Percentiles rank a stretch among this genome's conserved stretches.
Evolutionary conservation across 1,284 basidiomycete species (phyloP).

Genomic region (Ceratobasidium theobromae): DNA sequence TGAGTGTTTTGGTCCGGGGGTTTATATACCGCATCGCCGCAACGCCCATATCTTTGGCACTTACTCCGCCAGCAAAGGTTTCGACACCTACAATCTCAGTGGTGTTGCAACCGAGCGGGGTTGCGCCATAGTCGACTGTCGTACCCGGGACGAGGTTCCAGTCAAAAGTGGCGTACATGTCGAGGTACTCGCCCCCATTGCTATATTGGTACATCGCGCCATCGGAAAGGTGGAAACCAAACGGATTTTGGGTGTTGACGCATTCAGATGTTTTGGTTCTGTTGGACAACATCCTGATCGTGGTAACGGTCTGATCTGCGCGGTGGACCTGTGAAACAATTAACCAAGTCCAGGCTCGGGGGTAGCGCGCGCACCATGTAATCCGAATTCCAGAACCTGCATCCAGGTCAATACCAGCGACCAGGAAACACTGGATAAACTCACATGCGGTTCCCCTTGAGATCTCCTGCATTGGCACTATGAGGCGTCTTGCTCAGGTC

Average conservation of each 20-base stretch:
- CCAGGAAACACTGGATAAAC: too few species aligned
- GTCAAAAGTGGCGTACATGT: constrained; percentile 68
- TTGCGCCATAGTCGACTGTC: constrained; percentile 60
- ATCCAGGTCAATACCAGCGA: too few species aligned
- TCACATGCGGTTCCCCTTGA: constrained; percentile 58
- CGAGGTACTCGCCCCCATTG: constrained; percentile 64
- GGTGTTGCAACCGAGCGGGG: constrained; percentile 50
- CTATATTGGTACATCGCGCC: constrained; percentile 64
- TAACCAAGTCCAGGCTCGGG: not conserved
- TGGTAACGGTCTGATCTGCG: constrained; percentile 57
- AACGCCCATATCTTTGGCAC: constrained; percentile 28
- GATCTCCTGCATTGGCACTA: constrained; percentile 56
- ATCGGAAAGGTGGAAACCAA: constrained; percentile 68
- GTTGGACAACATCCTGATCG: constrained; percentile 64
- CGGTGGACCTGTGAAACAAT: constrained; percentile 54
- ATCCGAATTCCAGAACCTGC: constrained; percentile 62
- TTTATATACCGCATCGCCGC: constrained; percentile 44
- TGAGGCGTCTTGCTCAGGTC: constrained; percentile 39
- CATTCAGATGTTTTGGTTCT: constrained; percentile 66
- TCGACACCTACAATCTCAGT: constrained; percentile 51
- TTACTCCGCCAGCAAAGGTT: constrained; percentile 60
- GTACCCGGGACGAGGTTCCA: constrained; percentile 73
- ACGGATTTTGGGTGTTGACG: constrained; percentile 60
- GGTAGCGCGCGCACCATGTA: constrained; percentile 59
- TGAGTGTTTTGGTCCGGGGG: constrained; percentile 55